These are phyloP conservation scores for Tripidium arundinaceum DNA, from an alignment of 202 grass and related monocot species.

Conservation along the genomic window DNA sequence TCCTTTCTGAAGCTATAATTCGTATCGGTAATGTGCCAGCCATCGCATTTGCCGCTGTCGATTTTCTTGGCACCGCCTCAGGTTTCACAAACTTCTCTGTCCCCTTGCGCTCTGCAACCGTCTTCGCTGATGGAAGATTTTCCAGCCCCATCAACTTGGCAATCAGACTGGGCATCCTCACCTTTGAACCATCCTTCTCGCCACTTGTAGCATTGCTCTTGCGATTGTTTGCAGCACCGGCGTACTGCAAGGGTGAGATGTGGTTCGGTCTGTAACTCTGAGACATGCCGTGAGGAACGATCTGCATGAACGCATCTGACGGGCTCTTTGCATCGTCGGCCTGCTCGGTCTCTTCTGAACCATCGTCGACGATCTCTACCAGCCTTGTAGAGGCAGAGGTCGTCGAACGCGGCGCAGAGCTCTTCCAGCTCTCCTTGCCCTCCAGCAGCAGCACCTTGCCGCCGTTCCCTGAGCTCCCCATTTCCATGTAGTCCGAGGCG, in stretches of 20 bases:
- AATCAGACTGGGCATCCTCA: conserved; percentile 71
- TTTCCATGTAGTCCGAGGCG: conserved; percentile 69
- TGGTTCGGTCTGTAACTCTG: conserved; percentile 15
- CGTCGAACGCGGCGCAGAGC: not conserved
- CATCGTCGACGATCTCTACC: conserved; percentile 44
- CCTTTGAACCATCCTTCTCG: conserved; percentile 39
- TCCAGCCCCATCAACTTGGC: conserved; percentile 97
- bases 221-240: not conserved
- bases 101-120: conserved; percentile 24
- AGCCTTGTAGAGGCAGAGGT: conserved; percentile 34
- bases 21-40: conserved; percentile 33
- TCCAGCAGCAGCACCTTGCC: conserved; percentile 67
- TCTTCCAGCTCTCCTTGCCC: conserved; percentile 59
- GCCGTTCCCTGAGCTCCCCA: conserved; percentile 44
- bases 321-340: conserved; percentile 1
- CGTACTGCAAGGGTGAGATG: not conserved
- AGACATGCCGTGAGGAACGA: conserved; percentile 36
- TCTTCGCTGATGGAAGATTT: conserved; percentile 50
- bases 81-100: conserved; percentile 49
- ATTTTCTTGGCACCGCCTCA: conserved; percentile 42
- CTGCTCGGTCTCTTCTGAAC: conserved; percentile 25
- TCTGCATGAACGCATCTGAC: conserved; percentile 40
- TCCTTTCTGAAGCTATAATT: conserved; percentile 35
- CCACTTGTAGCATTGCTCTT: conserved; percentile 23
- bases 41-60: not conserved